Evolutionary conservation across 208 protist genomes (phyloP), one percentile per base, ranked within the genome.

Genomic region (Acanthamoeba divionensis): DNA sequence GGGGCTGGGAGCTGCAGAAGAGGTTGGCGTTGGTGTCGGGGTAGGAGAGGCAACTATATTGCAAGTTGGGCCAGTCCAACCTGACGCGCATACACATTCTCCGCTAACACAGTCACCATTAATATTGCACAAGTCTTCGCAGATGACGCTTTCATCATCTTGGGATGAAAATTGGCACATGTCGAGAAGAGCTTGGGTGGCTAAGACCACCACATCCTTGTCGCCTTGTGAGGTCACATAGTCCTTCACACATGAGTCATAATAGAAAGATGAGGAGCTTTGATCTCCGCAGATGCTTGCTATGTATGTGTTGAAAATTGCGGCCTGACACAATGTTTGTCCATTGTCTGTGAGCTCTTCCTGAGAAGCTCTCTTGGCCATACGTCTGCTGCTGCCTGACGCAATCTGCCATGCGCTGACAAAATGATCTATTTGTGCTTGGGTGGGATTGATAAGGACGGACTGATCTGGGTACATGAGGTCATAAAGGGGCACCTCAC

Each of bases 121-220:
- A 7, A 80, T 44, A 26, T 44, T 60, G 69, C 69, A 80, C 47
- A 80, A 80, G 47, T 80, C 69, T 44, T 50, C 47, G 69, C 69
- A 80, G 69, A 80, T 60, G 47, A 60, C 47, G 33, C 36, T 60
- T 0, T 80, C 24, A 50, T 38, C 55, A 24, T 80, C 69, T 44
- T 80, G 50, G 31, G 50, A 60, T 44, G 47, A 60, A 44, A 55
- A 24, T 36, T 80, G 47, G 69, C 69, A 80, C 47, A 60, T 60
- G 24, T 80, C 69, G 69, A 80, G 26, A 44, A 44, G 57, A 29
- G 69, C 69, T 36, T 80, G 69, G 45, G 47, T 44, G 69, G 29
- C 36, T 26, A 80, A 50, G 8, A 80, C 57, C 15, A 50, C 45
- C 9, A 31, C 29, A 13, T 80, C 69, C 26, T 18, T 9, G 47